Evolutionary conservation across 495 filamentous ascomycete genomes (phyloP).

Genomic region (Xylaria palmicola): DNA sequence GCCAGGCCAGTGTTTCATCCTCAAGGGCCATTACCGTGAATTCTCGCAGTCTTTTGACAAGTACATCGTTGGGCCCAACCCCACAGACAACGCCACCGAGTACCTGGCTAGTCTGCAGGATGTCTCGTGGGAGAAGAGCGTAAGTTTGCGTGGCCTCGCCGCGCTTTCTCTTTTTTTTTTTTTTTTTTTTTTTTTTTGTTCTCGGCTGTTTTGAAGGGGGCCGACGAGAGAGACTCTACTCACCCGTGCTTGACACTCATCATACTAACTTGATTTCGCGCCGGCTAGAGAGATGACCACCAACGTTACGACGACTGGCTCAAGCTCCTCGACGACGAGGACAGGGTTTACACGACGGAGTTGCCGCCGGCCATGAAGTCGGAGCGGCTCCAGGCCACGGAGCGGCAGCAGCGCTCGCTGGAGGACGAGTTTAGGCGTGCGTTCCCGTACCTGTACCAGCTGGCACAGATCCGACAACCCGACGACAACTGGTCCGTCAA

Average conservation of each 20-base stretch:
- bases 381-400: conserved; percentile 36
- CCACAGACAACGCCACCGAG: conserved; percentile 40
- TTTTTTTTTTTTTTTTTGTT: background rate
- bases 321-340: conserved; percentile 34
- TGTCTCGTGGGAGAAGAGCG: conserved; percentile 28
- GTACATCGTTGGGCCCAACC: conserved; percentile 42
- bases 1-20: conserved; percentile 45
- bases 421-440: conserved; percentile 37
- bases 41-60: conserved; percentile 47
- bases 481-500: conserved; percentile 9
- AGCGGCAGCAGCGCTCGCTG: conserved; percentile 40
- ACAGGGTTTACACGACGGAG: conserved; percentile 34
- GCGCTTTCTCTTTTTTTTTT: background rate
- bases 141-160: conserved; percentile 13
- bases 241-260: conserved; percentile 7
- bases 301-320: conserved; percentile 41
- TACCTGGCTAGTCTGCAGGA: conserved; percentile 40
- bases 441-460: conserved; percentile 31
- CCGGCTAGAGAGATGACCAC: conserved; percentile 34
- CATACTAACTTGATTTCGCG: background rate
- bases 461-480: conserved; percentile 27
- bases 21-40: conserved; percentile 51
- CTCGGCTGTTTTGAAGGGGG: background rate
- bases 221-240: background rate
- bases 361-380: conserved; percentile 38